These are phyloP conservation scores for Suhomyces prunicola DNA, from an alignment of 805 yeast genomes.

Conservation along the genomic window DNA sequence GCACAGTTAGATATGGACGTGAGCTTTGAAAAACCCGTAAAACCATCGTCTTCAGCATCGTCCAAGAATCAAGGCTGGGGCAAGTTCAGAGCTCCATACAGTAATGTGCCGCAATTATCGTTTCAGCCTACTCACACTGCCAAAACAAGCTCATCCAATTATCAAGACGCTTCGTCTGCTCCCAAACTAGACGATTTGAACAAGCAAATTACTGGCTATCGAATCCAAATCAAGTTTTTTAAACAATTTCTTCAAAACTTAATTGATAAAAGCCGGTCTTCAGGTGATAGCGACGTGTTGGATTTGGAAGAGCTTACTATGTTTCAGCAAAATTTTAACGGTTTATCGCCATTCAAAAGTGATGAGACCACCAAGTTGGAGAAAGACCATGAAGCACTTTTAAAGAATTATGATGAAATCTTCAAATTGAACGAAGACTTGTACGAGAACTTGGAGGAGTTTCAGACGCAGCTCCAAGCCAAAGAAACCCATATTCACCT, in stretches of 20 bases:
- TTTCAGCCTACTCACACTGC: constrained; percentile 7
- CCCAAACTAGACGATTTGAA: constrained; percentile 28
- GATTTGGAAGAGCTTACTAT: constrained; percentile 19
- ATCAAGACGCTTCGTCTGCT: constrained; percentile 16
- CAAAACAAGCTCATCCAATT: constrained; percentile 5
- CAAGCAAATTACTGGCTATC: constrained; percentile 35
- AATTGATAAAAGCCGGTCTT: constrained; percentile 15
- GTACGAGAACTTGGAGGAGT: constrained; percentile 32
- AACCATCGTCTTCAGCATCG: constrained; percentile 9
- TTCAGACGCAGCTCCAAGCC: constrained; percentile 28
- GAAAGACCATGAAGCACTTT: constrained; percentile 17
- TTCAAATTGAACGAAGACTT: constrained; percentile 37
- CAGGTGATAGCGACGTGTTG: constrained; percentile 2
- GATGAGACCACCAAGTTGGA: constrained; percentile 12
- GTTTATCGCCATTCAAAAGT: constrained; percentile 7
- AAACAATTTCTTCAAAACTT: constrained; percentile 38
- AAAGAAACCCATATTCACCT: constrained; percentile 22
- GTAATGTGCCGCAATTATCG: not conserved
- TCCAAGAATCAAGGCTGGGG: constrained; percentile 15
- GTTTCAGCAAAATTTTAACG: constrained; percentile 16
- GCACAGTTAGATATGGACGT: constrained; percentile 21
- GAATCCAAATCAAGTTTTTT: constrained; percentile 37
- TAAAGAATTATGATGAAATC: constrained; percentile 32
- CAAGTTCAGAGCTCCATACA: constrained; percentile 18
- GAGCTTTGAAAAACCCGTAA: constrained; percentile 12